Percentiles rank a stretch among this genome's conserved stretches.
phyloP scores from a whole-genome alignment of 805 yeast species.

The Kazachstania psychrophila region DNA sequence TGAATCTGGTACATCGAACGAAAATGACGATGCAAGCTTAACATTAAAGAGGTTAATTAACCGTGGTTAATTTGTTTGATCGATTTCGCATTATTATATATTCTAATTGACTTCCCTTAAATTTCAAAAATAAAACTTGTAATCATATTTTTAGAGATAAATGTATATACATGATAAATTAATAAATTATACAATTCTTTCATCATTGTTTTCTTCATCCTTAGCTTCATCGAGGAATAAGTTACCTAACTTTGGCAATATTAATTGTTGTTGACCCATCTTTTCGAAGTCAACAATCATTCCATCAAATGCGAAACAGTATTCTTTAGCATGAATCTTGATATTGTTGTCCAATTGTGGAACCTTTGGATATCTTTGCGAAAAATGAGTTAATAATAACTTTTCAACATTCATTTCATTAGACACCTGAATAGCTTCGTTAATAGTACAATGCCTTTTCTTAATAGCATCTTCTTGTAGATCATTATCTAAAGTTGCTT shows the following conservation, averaged over 20 bases:
- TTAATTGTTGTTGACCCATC: slow-evolving; percentile 32
- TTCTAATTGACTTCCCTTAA: too few species aligned
- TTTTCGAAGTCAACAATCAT: slow-evolving; percentile 43
- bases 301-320: slow-evolving; percentile 57
- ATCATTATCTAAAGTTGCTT: slow-evolving; percentile 82
- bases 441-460: slow-evolving; percentile 80
- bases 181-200: too few species aligned
- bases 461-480: slow-evolving; percentile 65
- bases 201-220: slow-evolving; percentile 6
- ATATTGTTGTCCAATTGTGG: slow-evolving; percentile 32
- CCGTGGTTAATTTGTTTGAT: slow-evolving; percentile 6
- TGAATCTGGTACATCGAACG: not conserved
- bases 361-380: slow-evolving; percentile 72
- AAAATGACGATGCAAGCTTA: slow-evolving; percentile 25
- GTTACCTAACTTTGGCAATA: slow-evolving; percentile 23
- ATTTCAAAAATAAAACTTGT: too few species aligned
- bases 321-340: slow-evolving; percentile 25
- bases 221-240: slow-evolving; percentile 27
- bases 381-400: slow-evolving; percentile 79
- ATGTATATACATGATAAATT: too few species aligned
- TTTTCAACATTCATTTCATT: slow-evolving; percentile 62
- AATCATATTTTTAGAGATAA: too few species aligned
- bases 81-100: too few species aligned
- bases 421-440: slow-evolving; percentile 72
- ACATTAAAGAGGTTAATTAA: slow-evolving; percentile 25